A percentile compares a stretch with the other conserved stretches of the same genome.
phyloP scores from a whole-genome alignment of 2,329 filamentous ascomycete genomes.

The Alternaria dauci region DNA sequence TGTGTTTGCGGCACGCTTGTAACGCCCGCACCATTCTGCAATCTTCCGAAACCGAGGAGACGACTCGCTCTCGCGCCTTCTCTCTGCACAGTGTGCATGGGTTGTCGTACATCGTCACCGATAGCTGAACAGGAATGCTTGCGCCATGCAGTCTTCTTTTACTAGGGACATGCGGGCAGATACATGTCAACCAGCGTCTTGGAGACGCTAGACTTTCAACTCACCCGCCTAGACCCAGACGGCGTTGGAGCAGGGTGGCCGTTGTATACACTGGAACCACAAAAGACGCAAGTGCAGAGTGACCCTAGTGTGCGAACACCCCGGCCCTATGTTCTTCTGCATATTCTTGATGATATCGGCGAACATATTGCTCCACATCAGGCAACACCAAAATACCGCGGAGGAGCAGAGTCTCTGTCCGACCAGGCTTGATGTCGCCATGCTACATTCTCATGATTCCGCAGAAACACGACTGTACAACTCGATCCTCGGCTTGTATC shows the following conservation, averaged over 20 bases:
- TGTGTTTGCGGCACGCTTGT: constrained; percentile 27
- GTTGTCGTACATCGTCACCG: constrained; percentile 10
- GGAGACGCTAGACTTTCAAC: constrained; percentile 7
- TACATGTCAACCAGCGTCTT: constrained; percentile 17
- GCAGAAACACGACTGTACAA: neutral
- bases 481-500: no score
- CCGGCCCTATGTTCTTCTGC: neutral
- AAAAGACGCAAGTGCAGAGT: neutral
- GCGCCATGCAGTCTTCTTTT: constrained; percentile 15
- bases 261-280: constrained; percentile 14
- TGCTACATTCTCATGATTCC: neutral
- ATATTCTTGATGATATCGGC: neutral
- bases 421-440: neutral
- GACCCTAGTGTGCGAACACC: neutral
- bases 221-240: constrained; percentile 9
- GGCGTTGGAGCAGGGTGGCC: constrained; percentile 2
- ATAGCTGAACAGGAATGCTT: constrained; percentile 6
- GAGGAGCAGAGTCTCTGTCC: neutral
- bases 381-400: neutral
- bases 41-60: constrained; percentile 22
- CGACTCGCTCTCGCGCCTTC: constrained; percentile 16
- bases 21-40: constrained; percentile 22
- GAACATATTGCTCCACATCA: neutral
- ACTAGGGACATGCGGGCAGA: constrained; percentile 9
- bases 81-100: constrained; percentile 15